Evolutionary conservation across 202 grass and related monocot species (phyloP), one percentile per base, ranked within the genome.

Genomic region (Bolboschoenoplectus hybrid): DNA sequence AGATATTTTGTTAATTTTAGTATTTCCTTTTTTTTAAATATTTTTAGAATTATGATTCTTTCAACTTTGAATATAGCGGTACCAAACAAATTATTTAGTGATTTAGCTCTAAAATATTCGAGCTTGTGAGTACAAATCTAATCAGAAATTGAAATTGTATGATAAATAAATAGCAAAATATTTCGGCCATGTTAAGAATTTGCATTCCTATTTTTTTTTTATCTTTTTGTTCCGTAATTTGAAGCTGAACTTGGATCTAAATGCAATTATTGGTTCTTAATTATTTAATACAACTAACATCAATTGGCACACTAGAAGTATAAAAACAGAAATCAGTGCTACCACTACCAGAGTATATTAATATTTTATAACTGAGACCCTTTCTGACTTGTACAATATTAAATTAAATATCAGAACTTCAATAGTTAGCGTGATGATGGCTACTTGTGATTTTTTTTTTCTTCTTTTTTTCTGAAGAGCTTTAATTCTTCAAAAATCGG

Each of bases 61-160:
- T 58, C 55, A 58, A 58, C 2, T 67, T 67, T 39, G 61, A 45
- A 84, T 52, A 9, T 32, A 73, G 47, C n/a, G 12, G 0, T 39
- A 78, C 12, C 5, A 7, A 56, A 56, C 16, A 57, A 13, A 52
- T 1, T 70, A 14, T 7, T 5, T 69, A 40, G 13, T 78, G 46
- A 20, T 66, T 40, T 58, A 50, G 40, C 80, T 63, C 17, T 64
- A 46, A 60, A 65, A 65, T 65, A 63, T 20, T 82, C 9, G 43
- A 6, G 38, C 17, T 43, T n/a, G 10, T n/a, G 41, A 47, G 44
- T 50, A 74, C 9, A 13, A 34, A 79, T 78, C 34, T 57, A 78
- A 34, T 57, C 36, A 55, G 3, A 57, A 40, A n/a, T 78, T 17
- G 13, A 57, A 40, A n/a, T 78, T 17, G 13, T 57, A 39, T 56